These are phyloP conservation scores for Fusarium torulosum DNA, from an alignment of 2,329 filamentous ascomycete genomes.

Conservation along the genomic window DNA sequence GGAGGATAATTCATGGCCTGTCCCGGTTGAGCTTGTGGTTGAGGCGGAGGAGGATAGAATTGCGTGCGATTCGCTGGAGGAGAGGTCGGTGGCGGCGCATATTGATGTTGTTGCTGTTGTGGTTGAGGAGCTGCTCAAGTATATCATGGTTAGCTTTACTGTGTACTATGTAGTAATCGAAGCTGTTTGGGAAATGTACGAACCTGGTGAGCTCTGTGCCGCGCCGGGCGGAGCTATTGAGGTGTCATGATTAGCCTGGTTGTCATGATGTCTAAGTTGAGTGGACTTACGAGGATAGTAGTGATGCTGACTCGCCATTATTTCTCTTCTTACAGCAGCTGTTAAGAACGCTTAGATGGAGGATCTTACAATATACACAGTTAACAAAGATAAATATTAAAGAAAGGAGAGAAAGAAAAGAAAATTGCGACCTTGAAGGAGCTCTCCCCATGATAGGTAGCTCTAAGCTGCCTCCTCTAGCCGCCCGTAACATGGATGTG, in stretches of 20 bases:
- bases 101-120: conserved; percentile 54
- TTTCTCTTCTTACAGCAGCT: conserved; percentile 11
- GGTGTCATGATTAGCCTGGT: conserved; percentile 40
- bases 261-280: conserved; percentile 29
- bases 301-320: conserved; percentile 55
- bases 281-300: conserved; percentile 62
- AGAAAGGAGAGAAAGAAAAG: conserved; percentile 9
- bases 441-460: conserved; percentile 12
- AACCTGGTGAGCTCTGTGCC: conserved; percentile 49
- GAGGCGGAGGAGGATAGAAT: conserved; percentile 60
- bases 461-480: conserved; percentile 33
- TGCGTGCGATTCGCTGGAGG: conserved; percentile 60
- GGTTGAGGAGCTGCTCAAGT: conserved; percentile 39
- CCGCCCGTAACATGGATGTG: conserved; percentile 34
- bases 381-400: background rate
- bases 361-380: background rate
- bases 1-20: conserved; percentile 46
- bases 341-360: background rate
- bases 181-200: conserved; percentile 18
- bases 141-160: conserved; percentile 29
- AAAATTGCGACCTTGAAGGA: conserved; percentile 16
- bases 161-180: background rate
- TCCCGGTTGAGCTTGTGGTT: conserved; percentile 51
- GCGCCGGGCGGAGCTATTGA: conserved; percentile 58
- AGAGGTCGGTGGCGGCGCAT: conserved; percentile 62